Conservation (phyloP, 495 filamentous ascomycete genomes). For the Pseudevernia furfuracea region DNA sequence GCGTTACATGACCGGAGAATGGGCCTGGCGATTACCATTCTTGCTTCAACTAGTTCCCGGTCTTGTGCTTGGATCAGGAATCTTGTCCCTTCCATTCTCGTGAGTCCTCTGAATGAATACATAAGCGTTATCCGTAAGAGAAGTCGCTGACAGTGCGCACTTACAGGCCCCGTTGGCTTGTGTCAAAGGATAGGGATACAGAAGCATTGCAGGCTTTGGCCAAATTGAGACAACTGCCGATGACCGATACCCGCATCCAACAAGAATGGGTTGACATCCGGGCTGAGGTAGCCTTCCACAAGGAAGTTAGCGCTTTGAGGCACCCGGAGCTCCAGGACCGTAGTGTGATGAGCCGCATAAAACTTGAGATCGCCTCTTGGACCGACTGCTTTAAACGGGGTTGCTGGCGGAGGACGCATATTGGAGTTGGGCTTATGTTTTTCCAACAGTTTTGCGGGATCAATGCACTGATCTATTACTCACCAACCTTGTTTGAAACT, state of each 20-base stretch:
- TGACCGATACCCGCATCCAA: conserved; percentile 37
- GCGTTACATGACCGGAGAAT: conserved; percentile 43
- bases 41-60: conserved; percentile 45
- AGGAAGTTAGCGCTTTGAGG: conserved; percentile 38
- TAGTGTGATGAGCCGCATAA: conserved; percentile 28
- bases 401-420: conserved; percentile 48
- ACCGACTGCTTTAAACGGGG: conserved; percentile 43
- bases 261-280: conserved; percentile 47
- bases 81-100: conserved; percentile 45
- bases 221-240: conserved; percentile 39
- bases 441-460: conserved; percentile 40
- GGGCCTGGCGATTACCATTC: conserved; percentile 46
- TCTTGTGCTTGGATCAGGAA: conserved; percentile 39
- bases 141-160: neutral
- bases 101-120: neutral
- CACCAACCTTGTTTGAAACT: conserved; percentile 48
- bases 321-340: conserved; percentile 40
- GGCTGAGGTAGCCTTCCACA: conserved; percentile 44
- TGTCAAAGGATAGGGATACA: conserved; percentile 40
- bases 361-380: conserved; percentile 41
- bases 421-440: conserved; percentile 49
- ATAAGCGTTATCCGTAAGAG: neutral
- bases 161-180: conserved; percentile 40
- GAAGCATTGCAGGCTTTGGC: conserved; percentile 42
- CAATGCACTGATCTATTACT: conserved; percentile 46